These are phyloP conservation scores for Yarrowia hollandica DNA, from an alignment of 805 yeast species.

Conservation along the genomic window DNA sequence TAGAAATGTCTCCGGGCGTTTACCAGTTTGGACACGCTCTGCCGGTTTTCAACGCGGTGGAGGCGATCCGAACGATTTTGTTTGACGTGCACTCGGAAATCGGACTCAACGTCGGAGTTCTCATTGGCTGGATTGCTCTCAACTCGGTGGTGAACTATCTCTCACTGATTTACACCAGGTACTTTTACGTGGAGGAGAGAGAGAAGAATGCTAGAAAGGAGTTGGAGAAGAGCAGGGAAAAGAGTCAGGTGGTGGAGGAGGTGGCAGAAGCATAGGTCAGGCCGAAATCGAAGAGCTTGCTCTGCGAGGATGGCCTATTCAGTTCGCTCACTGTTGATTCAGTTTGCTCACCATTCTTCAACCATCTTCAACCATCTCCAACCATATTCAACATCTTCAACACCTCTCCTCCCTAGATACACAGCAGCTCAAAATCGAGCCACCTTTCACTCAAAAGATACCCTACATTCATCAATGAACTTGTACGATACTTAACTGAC, in stretches of 20 bases:
- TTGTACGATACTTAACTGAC: too few relatives aligned
- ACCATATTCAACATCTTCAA: too few relatives aligned
- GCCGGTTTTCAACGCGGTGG: slow-evolving; percentile 69
- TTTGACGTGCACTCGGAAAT: slow-evolving; percentile 56
- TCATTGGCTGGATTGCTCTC: slow-evolving; percentile 61
- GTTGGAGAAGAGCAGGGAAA: slow-evolving; percentile 1
- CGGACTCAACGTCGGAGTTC: slow-evolving; percentile 61
- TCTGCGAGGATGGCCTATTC: too few relatives aligned
- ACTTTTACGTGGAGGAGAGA: slow-evolving; percentile 5
- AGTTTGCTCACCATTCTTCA: too few relatives aligned
- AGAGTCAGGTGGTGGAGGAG: background rate
- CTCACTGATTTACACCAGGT: background rate
- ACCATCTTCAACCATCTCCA: too few relatives aligned
- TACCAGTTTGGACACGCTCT: slow-evolving; percentile 66
- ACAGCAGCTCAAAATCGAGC: too few relatives aligned
- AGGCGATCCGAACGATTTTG: slow-evolving; percentile 58
- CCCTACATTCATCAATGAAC: too few relatives aligned
- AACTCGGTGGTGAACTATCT: slow-evolving; percentile 36
- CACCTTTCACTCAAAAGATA: too few relatives aligned
- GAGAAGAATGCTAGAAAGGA: slow-evolving; percentile 3
- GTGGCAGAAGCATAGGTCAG: background rate
- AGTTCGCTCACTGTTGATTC: too few relatives aligned
- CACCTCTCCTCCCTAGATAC: too few relatives aligned
- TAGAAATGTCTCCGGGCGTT: slow-evolving; percentile 58
- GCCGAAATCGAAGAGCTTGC: too few relatives aligned